Evolutionary conservation across 1,284 basidiomycete genomes (phyloP), one percentile per base, ranked within the genome.

Genomic region (Tetrapyrgos nigripes): DNA sequence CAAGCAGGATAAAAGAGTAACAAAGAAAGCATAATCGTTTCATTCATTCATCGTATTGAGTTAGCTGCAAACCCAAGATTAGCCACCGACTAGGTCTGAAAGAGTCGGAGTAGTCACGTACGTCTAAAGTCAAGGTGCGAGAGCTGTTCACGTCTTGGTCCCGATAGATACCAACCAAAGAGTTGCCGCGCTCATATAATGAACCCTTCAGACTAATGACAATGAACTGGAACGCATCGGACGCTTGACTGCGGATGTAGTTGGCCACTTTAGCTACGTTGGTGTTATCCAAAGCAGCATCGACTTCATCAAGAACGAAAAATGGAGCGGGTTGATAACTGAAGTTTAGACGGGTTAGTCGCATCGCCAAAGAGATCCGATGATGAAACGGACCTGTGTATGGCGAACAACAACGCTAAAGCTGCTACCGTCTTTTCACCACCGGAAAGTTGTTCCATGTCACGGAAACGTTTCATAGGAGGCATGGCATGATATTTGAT

Each of bases 401-500:
- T 97, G 13, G 97, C 95, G 70, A 99, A 98, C 27, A 99, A 81
- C 19, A 99, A 80, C 1, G 97, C 96, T 19, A 99, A 79, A 5
- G 97, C 97, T 3, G 97, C 97, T 62, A 99, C 97, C 0, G 97
- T 98, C 80, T 98, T 98, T 74, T 99, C 97, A 24, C 97, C 97
- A 54, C 97, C 97, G 0, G 96, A 98, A 4, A 99, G 81, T 72
- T 98, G 96, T 61, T 98, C 96, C 93, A 99, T 99, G 73, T 99
- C 97, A 64, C 96, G 86, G 83, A 99, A 99, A 5, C 96, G 92
- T 74, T 99, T 99, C 89, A 98, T 97, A 0, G 96, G 96, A 0
- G 97, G 97, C 93, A 99, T 99, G 1, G 96, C 96, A 72, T 98
- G 96, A 72, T 98, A 99, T 74, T 97, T 97, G 77, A 99, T 94